Conservation (phyloP, 495 filamentous ascomycete species). For the Astrothelium subdiscretum region DNA sequence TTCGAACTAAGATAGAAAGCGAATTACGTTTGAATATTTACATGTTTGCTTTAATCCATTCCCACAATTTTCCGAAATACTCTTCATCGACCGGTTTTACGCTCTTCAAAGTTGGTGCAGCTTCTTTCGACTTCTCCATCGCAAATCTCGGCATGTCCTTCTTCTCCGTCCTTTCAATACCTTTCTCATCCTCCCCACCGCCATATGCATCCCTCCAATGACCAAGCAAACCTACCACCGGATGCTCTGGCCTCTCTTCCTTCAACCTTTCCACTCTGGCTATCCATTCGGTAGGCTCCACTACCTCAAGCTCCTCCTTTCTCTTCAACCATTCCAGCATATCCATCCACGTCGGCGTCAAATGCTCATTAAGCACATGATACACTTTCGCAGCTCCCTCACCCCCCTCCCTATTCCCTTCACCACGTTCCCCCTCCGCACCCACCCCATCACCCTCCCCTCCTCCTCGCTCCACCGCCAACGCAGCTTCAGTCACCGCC, state of each 20-base stretch:
- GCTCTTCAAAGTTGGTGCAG: conserved; percentile 23
- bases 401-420: background rate
- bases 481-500: conserved; percentile 29
- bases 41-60: conserved; percentile 29
- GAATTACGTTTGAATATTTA: no score
- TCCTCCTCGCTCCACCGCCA: conserved; percentile 11
- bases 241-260: conserved; percentile 20
- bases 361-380: conserved; percentile 39
- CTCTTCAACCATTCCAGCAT: conserved; percentile 34
- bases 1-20: no score
- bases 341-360: conserved; percentile 32
- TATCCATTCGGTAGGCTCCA: conserved; percentile 34
- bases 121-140: conserved; percentile 22
- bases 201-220: conserved; percentile 36
- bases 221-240: conserved; percentile 33
- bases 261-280: conserved; percentile 25
- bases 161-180: conserved; percentile 1
- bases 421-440: background rate
- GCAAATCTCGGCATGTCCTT: conserved; percentile 22
- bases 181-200: conserved; percentile 6
- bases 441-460: conserved; percentile 23
- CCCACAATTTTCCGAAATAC: conserved; percentile 35
- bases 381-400: conserved; percentile 25
- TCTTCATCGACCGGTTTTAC: conserved; percentile 30
- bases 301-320: conserved; percentile 26